Evolutionary conservation across 768 basidiomycete genomes (phyloP), one percentile per base, ranked within the genome.

Genomic region (Termitomyces sp.): DNA sequence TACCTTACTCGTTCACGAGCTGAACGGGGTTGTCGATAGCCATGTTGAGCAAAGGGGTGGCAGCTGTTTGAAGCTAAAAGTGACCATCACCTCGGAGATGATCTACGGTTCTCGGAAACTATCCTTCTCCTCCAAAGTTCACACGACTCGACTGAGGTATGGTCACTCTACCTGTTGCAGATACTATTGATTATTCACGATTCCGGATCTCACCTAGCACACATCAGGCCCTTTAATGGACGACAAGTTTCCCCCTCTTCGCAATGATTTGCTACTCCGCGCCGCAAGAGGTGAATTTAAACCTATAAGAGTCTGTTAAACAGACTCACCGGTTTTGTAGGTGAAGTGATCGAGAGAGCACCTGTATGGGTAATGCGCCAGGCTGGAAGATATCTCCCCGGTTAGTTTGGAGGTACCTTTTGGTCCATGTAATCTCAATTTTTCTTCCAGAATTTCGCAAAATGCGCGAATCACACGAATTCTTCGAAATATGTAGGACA

Each of bases 351-450:
- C 0, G 91, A 94, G 66, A 84, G 90, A 54, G 93, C 94, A 7
- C 94, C 95, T n/a, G 93, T 94, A 55, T 98, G 95, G 95, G 89
- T 96, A 49, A 98, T 98, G 95, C 84, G 95, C 35, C 95, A 98
- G 69, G 95, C 95, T 23, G 95, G 95, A 48, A 84, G 95, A 52
- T 95, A 96, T 74, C 83, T 98, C 45, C 95, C 95, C 72, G 95
- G 91, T 90, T 64, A 67, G 72, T 68, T 57, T 46, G n/a, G 43
- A 58, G 61, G 51, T 44, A 40, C 43, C 43, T 49, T 54, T n/a
- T 19, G 53, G 49, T 25, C 27, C 25, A 54, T 44, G 23, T 27
- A n/a, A 14, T 30, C 51, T 52, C 23, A 28, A 47, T 17, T 47
- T n/a, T 11, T 10, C 40, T 55, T 57, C 34, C 68, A 96, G 96